Evolutionary conservation across 768 basidiomycete genomes (phyloP).

Genomic region (Amylocystis lapponica): DNA sequence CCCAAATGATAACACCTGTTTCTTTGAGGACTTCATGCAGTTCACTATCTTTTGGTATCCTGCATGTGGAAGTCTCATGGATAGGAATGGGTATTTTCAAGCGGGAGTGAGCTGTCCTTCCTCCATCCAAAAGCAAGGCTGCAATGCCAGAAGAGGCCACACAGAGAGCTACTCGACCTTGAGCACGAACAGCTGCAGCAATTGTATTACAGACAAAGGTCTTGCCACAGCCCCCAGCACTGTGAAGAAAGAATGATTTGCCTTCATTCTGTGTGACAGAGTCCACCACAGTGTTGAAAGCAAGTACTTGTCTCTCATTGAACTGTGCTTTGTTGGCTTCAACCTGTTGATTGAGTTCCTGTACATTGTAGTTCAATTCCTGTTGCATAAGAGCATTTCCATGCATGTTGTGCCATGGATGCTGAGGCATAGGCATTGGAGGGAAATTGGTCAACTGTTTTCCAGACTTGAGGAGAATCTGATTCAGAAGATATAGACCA

Average conservation of each 20-base stretch:
- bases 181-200: constrained; percentile 20
- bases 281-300: constrained; percentile 13
- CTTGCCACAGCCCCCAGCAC: constrained; percentile 41
- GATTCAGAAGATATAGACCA: constrained; percentile 36
- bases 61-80: constrained; percentile 25
- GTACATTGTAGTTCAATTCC: constrained; percentile 25
- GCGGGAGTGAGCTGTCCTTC: constrained; percentile 40
- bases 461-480: constrained; percentile 19
- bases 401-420: constrained; percentile 19
- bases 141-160: constrained; percentile 48
- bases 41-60: constrained; percentile 23
- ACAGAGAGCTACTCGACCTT: constrained; percentile 35
- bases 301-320: constrained; percentile 13
- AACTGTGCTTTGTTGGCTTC: neutral
- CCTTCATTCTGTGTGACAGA: constrained; percentile 12
- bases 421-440: constrained; percentile 26
- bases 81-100: constrained; percentile 43
- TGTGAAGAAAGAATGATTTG: constrained; percentile 35
- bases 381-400: constrained; percentile 28
- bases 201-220: constrained; percentile 39
- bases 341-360: neutral
- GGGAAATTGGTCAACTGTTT: constrained; percentile 19
- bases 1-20: constrained; percentile 37
- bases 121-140: constrained; percentile 36
- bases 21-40: constrained; percentile 27